Evolutionary conservation across 179 eudicot species (phyloP), one percentile per base, ranked within the genome.

Genomic region (Amaranthus tricolor): DNA sequence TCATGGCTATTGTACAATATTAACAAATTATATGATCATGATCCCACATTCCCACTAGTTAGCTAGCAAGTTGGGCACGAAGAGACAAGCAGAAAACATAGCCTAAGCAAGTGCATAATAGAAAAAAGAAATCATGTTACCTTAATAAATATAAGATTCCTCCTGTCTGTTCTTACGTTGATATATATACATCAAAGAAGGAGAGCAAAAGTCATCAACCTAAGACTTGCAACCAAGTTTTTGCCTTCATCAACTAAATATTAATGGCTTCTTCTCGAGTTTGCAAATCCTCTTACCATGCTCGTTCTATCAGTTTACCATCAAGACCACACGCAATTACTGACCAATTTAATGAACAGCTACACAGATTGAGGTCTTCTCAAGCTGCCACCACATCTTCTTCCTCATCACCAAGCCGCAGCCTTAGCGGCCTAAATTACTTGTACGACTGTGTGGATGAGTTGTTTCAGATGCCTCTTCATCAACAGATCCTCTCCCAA

Each of bases 231-330:
- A 71, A 52, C 47, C 53, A 21, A 70, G 55, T 74, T 71, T 75
- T 62, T 14, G 53, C 53, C 58, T n/a, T 70, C 53, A 49, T 52
- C 49, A 13, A 53, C 9, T 43, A 55, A 72, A 49, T 9, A 57
- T 12, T 45, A 51, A 57, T 83, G 88, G 76, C 82, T 49, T 76
- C 78, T 58, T 82, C 81, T 58, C 52, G 57, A 51, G 69, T 74
- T 62, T 72, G 76, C 50, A 64, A 62, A 24, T 50, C 57, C 57
- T 60, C 60, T 64, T 54, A 45, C 62, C 83, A 76, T 40, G 66
- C 80, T 50, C 85, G 86, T 24, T 85, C 86, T 9, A 66, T 81
- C 73, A 83, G 86, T 61, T 85, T 83, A 45, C 86, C 85, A 45
- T 76, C 85, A 24, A 76, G 78, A 57, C 43, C 85, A 56, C 85